phyloP scores from a whole-genome alignment of 2,329 filamentous ascomycete species.

The Ophiostoma sp. region DNA sequence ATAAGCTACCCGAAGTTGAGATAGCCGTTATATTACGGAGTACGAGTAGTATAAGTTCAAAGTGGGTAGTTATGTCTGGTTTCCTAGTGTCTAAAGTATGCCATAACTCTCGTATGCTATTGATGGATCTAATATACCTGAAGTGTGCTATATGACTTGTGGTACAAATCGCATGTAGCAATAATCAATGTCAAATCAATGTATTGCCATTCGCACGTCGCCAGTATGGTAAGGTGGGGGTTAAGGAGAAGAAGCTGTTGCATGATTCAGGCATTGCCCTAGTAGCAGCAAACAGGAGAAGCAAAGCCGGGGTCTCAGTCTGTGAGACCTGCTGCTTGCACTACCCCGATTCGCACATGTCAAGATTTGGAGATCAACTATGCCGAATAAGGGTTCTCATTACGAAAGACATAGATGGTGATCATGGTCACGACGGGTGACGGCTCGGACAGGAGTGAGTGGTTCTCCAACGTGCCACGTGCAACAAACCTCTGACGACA shows the following conservation, averaged over 20 bases:
- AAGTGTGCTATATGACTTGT: too few relatives aligned
- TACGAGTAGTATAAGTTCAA: too few relatives aligned
- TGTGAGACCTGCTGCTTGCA: not conserved
- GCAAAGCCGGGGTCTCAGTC: not conserved
- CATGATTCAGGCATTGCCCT: not conserved
- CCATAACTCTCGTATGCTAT: too few relatives aligned
- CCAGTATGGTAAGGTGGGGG: too few relatives aligned
- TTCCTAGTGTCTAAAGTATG: too few relatives aligned
- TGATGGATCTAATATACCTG: too few relatives aligned
- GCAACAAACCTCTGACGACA: not conserved
- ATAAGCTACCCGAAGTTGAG: too few relatives aligned
- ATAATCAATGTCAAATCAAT: too few relatives aligned
- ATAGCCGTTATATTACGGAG: too few relatives aligned
- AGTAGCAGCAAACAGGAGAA: not conserved
- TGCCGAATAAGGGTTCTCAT: not conserved
- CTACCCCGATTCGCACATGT: not conserved
- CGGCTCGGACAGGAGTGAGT: not conserved
- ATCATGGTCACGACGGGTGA: not conserved
- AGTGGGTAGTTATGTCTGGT: too few relatives aligned
- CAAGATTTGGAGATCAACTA: not conserved
- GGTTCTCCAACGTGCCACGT: not conserved
- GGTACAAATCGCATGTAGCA: too few relatives aligned
- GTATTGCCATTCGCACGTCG: too few relatives aligned
- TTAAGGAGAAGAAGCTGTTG: not conserved
- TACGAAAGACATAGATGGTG: not conserved